Evolutionary conservation across 805 yeast genomes (phyloP), one percentile per base, ranked within the genome.

Genomic region (Yamadazyma laniorum): DNA sequence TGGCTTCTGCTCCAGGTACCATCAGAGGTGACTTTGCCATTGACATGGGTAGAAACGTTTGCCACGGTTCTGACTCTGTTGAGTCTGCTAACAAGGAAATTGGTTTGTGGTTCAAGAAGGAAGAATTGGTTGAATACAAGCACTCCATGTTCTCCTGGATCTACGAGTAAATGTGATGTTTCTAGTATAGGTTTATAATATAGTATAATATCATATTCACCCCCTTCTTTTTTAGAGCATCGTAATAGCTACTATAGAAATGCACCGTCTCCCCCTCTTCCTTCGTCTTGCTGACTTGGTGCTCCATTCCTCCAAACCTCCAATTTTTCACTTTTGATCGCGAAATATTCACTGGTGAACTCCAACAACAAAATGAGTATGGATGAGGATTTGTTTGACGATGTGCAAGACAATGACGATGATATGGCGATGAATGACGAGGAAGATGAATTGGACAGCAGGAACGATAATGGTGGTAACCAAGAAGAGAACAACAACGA

Each of bases 21-120:
- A 93, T 93, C 80, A 89, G 99, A 79, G 98, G 96, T 70, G 99
- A 93, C 77, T 93, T 73, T 58, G 99, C 97, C 68, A 75, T 93
- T 59, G 99, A 93, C 74, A 88, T 86, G 80, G 99, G 99, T 68
- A 89, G 99, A 84, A 93, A 93, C 81, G 96, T 93, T 62, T 78
- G 85, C 69, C 99, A 93, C 80, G 99, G 99, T 71, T 91, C 98
- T 55, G 99, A 93, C 80, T 89, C 98, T 50, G 99, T 93, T 61
- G 99, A 91, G 76, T 76, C 83, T 56, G 99, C 99, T 61, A 72
- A 88, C 71, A 86, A 85, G 79, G 99, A 93, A 80, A 93, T 93
- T 56, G 82, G 64, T 55, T 79, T 93, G 63, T 93, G 99, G 99
- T 93, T 93, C 90, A 88, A 88, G 83, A 77, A 82, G 71, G 96